Percentiles rank a stretch among this genome's conserved stretches.
phyloP scores from a whole-genome alignment of 352 stramenopile genomes.

The Phytophthora fragariaefolia region DNA sequence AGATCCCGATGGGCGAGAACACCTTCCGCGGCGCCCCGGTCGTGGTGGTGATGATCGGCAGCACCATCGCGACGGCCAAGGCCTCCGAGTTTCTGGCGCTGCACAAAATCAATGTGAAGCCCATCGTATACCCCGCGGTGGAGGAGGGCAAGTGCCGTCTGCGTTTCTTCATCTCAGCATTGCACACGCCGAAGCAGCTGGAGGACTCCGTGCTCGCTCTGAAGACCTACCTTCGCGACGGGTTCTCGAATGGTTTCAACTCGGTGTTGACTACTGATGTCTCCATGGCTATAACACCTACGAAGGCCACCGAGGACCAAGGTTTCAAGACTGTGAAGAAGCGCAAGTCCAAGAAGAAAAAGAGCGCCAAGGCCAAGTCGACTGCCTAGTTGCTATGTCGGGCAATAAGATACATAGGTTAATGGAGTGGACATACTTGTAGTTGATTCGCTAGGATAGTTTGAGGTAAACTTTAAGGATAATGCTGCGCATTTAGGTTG shows the following conservation, averaged over 20 bases:
- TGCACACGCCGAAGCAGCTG: constrained; percentile 76
- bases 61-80: constrained; percentile 79
- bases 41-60: constrained; percentile 82
- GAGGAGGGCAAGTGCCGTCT: constrained; percentile 86
- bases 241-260: constrained; percentile 12
- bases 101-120: constrained; percentile 81
- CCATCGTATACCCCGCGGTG: constrained; percentile 87
- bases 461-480: neutral
- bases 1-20: constrained; percentile 62
- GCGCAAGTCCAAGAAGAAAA: constrained; percentile 37
- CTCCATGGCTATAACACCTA: too few species aligned
- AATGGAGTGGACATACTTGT: neutral
- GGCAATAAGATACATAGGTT: neutral
- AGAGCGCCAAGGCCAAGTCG: constrained; percentile 23
- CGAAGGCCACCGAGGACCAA: constrained; percentile 22
- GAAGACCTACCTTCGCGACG: constrained; percentile 40
- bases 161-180: constrained; percentile 86
- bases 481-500: too few species aligned
- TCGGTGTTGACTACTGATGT: neutral
- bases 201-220: constrained; percentile 59
- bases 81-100: constrained; percentile 66
- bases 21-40: constrained; percentile 78
- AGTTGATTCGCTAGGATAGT: neutral
- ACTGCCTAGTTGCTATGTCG: too few species aligned
- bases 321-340: constrained; percentile 35